phyloP scores from a whole-genome alignment of 129 eudicot genomes.

The Centrapalus pauciflorus region DNA sequence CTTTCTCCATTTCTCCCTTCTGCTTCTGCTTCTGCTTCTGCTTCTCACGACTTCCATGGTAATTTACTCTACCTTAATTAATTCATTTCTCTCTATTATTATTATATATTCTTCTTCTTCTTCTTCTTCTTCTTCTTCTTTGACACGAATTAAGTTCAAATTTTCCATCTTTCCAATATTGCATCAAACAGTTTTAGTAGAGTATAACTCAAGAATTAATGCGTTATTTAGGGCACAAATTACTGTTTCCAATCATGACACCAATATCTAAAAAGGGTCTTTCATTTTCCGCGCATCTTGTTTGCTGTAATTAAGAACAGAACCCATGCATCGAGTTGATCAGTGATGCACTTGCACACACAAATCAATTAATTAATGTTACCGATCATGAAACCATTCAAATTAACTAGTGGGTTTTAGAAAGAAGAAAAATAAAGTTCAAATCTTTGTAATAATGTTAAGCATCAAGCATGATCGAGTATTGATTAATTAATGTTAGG shows the following conservation, averaged over 20 bases:
- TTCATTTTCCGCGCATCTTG: no score
- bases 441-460: neutral
- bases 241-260: neutral
- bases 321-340: no score
- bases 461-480: neutral
- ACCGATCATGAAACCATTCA: neutral
- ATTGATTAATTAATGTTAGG: no score
- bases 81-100: neutral
- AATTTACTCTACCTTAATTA: neutral
- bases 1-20: slow-evolving; percentile 52
- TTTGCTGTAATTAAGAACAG: no score
- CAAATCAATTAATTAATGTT: no score
- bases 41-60: slow-evolving; percentile 79
- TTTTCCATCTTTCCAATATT: neutral
- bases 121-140: neutral
- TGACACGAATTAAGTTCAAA: no score
- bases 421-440: neutral
- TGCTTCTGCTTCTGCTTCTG: slow-evolving; percentile 43
- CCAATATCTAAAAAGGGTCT: no score
- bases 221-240: slow-evolving; percentile 20
- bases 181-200: neutral
- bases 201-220: neutral
- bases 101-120: neutral
- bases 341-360: no score
- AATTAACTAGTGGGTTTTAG: slow-evolving; percentile 17